A percentile compares a stretch with the other conserved stretches of the same genome.
Conservation (phyloP, 805 yeast genomes). For the Candida lessepsii region DNA sequence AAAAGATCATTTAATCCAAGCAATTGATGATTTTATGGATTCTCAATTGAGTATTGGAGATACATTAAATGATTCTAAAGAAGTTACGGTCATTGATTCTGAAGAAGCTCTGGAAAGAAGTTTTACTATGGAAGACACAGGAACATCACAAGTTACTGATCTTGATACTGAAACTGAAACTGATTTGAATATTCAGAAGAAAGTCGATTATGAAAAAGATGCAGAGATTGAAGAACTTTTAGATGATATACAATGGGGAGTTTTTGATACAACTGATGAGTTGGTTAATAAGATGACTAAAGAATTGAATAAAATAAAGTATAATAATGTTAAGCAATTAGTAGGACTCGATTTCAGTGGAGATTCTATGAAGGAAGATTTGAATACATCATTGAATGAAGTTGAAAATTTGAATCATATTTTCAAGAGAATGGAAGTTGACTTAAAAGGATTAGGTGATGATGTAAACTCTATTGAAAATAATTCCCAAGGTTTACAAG, state of each 20-base stretch:
- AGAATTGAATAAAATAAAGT: slow-evolving; percentile 63
- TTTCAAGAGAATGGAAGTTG: slow-evolving; percentile 41
- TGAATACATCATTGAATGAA: slow-evolving; percentile 32
- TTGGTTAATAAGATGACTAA: slow-evolving; percentile 56
- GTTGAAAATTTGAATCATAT: slow-evolving; percentile 35
- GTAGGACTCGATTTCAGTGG: slow-evolving; percentile 36
- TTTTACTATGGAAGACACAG: slow-evolving; percentile 12
- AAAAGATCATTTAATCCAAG: slow-evolving; percentile 31
- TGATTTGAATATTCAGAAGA: slow-evolving; percentile 18
- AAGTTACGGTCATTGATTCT: slow-evolving; percentile 12
- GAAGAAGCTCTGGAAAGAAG: slow-evolving; percentile 16
- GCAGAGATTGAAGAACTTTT: slow-evolving; percentile 62
- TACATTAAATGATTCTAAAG: not conserved
- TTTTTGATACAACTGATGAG: slow-evolving; percentile 59
- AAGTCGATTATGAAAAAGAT: slow-evolving; percentile 27
- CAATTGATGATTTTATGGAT: slow-evolving; percentile 39
- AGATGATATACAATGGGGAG: slow-evolving; percentile 76
- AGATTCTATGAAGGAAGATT: slow-evolving; percentile 30
- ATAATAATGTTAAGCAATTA: slow-evolving; percentile 53
- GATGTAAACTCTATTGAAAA: slow-evolving; percentile 71
- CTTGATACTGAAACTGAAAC: slow-evolving; percentile 12
- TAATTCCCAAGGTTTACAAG: slow-evolving; percentile 79
- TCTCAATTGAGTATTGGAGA: slow-evolving; percentile 26
- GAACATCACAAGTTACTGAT: slow-evolving; percentile 10
- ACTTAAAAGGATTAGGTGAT: slow-evolving; percentile 47